Evolutionary conservation across 202 grass and related monocot genomes (phyloP), one percentile per base, ranked within the genome.

Genomic region (Dendrocalamus latiflorus): DNA sequence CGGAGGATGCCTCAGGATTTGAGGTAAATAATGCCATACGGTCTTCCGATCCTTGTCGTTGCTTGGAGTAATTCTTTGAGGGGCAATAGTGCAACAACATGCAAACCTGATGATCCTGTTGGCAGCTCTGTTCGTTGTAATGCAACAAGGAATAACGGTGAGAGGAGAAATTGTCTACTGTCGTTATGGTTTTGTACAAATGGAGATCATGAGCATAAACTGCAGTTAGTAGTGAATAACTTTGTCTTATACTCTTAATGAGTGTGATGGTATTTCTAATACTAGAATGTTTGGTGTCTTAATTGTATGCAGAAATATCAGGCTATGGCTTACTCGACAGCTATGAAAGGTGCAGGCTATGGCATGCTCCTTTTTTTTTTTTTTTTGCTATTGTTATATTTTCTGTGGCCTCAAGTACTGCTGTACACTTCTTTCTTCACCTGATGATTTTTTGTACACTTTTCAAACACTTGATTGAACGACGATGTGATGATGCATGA

Each of bases 271-370:
- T 77, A 0, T 65, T 15, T 51, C 50, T 82, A 36, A 71, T 48
- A 53, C 15, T 68, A 69, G 17, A 64, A 18, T 68, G 36, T 9
- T 33, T 54, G 8, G 48, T 17, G 1, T 81, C 21, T 86, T 68
- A 75, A 22, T 81, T 83, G 36, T n/a, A 45, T 88, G 83, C 91
- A 99, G 96, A 95, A 90, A 78, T 85, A 82, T 56, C 71, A 58
- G 70, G 88, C 84, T 42, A 78, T 73, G 84, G 53, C 56, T 17
- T 82, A 81, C 44, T 84, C 84, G 8, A 38, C 61, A 74, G 86
- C 74, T 70, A 75, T 75, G 91, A 85, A 91, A 92, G 81, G 96
- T 99, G 86, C 54, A 59, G 4, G 53, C 8, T 36, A 66, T 30
- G n/a, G 0, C 55, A 22, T 21, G 4, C 20, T 78, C 57, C 57